phyloP scores from a whole-genome alignment of 331 rosid species.

The Quercus lobata region DNA sequence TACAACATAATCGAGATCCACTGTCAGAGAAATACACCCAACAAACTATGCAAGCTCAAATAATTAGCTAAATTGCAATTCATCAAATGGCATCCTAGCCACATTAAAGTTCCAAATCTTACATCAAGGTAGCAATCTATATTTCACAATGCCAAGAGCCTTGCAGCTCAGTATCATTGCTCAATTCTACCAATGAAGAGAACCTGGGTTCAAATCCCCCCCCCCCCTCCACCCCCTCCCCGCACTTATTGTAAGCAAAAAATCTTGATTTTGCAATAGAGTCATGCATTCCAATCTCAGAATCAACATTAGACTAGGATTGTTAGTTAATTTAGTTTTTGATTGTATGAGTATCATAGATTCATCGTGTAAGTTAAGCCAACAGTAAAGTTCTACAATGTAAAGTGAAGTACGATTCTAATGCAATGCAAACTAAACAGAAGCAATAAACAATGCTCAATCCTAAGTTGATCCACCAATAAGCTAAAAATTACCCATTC shows the following conservation, averaged over 20 bases:
- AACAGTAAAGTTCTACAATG: not conserved
- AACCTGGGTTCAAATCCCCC: no score
- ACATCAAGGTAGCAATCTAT: not conserved
- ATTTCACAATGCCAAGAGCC: no score
- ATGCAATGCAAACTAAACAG: not conserved
- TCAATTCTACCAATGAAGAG: no score
- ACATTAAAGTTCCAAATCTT: not conserved
- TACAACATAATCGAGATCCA: conserved; percentile 22
- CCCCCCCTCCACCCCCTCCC: no score
- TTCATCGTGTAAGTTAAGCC: not conserved
- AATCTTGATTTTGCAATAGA: not conserved
- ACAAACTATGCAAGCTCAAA: not conserved
- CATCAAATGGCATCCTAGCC: not conserved
- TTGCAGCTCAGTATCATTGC: no score
- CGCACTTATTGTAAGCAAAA: no score
- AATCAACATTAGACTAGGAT: not conserved
- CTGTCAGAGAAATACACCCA: conserved; percentile 14
- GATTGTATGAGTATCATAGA: not conserved
- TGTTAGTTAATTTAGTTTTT: not conserved
- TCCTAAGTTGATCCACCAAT: not conserved
- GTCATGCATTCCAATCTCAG: not conserved
- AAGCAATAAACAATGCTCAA: not conserved
- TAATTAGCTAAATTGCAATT: not conserved
- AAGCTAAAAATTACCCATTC: not conserved
- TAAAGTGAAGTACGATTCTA: not conserved